phyloP scores from a whole-genome alignment of 768 basidiomycete genomes.

The Heimioporus sp. region DNA sequence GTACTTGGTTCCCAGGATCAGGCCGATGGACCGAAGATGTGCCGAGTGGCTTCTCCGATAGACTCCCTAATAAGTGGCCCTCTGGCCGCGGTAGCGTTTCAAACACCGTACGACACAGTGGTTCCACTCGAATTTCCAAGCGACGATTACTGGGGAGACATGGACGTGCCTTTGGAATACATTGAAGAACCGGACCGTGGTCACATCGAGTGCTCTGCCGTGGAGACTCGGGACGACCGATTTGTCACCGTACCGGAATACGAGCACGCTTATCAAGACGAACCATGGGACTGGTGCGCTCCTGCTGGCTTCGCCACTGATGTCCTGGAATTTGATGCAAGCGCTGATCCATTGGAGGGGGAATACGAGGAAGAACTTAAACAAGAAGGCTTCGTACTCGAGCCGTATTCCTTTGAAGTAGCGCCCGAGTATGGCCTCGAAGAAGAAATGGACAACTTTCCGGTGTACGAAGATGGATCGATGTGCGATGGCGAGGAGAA shows the following conservation, averaged over 20 bases:
- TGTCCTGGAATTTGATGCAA: constrained; percentile 3
- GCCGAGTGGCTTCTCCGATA: neutral
- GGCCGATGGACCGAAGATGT: neutral
- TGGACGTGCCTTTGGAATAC: neutral
- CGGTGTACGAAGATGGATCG: constrained; percentile 3
- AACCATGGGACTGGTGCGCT: constrained; percentile 2
- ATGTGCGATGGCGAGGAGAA: neutral
- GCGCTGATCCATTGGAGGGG: neutral
- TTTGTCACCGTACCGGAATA: neutral
- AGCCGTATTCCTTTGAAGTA: neutral
- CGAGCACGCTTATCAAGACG: neutral
- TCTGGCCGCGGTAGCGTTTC: constrained; percentile 5
- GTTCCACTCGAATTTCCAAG: constrained; percentile 10
- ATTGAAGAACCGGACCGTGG: neutral
- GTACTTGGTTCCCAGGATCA: neutral
- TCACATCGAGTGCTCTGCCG: neutral
- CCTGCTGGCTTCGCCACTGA: neutral
- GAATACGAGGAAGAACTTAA: constrained; percentile 4
- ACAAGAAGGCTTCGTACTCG: neutral
- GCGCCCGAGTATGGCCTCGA: neutral
- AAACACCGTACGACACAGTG: constrained; percentile 7
- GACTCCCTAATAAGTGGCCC: constrained; percentile 4
- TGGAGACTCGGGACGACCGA: neutral
- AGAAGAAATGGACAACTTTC: neutral
- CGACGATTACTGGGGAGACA: constrained; percentile 2